Base-by-base conservation (phyloP, 164 flowering plant genomes). In the Chimonanthus salicifolius region DNA sequence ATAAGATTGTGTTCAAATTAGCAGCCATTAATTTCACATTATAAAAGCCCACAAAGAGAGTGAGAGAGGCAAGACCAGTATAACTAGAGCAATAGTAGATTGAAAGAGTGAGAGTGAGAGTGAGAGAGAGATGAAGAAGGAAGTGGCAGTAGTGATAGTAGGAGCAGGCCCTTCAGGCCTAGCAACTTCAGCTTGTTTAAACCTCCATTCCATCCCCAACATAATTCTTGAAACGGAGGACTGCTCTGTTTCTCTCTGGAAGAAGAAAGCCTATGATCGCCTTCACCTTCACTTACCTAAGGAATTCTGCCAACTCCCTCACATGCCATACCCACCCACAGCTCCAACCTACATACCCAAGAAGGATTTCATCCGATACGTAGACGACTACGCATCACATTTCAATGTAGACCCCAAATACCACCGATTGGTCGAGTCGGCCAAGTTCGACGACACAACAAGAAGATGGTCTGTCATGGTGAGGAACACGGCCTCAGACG, bases 141-240 rank as follows among this genome's bases (percentile, higher is more conserved):
- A 33, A 33, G 33, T 33, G 33, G 33, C 33, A 33, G 33, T 62
- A 33, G 33, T 33, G 33, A 33, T 33, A 33, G 33, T 33, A 33
- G 33, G 33, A 1, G 33, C 33, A 33, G 33, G 64, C 6, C 64
- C 64, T 9, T 62, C 64, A 18, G 85, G 87, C 7, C 66, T 83
- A 0, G 85, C 84, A 18, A 74, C 77, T 1, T 73, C 85, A 4
- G 87, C 80, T 0, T 83, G 85, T 72, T 69, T 85, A 21, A 72
- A 67, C 8, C 67, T 6, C 3, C 76, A 68, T 20, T 74, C 69
- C 9, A 72, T 83, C 20, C 71, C 81, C 0, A 74, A 82, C 49
- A 3, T 83, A 0, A 43, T 85, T 3, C 77, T 85, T 3, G 88
- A 86, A 62, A 84, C 60, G 69, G 86, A 84, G 7, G 83, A 83